Conservation (phyloP, 2,329 filamentous ascomycete genomes). For the Calonectria henricotiae region DNA sequence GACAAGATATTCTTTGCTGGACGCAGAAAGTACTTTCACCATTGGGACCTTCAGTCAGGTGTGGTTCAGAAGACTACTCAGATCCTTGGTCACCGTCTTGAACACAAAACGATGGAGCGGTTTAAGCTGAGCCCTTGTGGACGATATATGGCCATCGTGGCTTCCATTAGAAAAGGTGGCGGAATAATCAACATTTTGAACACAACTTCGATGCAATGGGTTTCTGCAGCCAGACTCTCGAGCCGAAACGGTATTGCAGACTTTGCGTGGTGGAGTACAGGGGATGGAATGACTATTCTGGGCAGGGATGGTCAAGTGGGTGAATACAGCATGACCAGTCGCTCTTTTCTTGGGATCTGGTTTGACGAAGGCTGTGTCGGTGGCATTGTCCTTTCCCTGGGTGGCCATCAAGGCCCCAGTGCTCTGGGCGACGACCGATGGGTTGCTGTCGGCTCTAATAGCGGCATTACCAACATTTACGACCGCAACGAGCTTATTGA, state of each 20-base stretch:
- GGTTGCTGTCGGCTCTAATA: constrained; percentile 89
- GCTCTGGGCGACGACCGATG: constrained; percentile 86
- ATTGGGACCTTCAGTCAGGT: constrained; percentile 90
- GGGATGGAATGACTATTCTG: constrained; percentile 85
- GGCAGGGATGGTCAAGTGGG: constrained; percentile 92
- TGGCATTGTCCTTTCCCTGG: constrained; percentile 86
- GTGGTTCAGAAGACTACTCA: constrained; percentile 86
- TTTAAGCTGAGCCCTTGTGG: constrained; percentile 93
- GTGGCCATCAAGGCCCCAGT: constrained; percentile 76
- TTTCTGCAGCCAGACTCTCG: constrained; percentile 86
- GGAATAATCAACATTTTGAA: constrained; percentile 90
- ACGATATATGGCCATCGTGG: constrained; percentile 86
- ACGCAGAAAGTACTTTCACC: constrained; percentile 91
- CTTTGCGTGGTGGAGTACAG: constrained; percentile 93
- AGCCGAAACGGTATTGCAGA: constrained; percentile 88
- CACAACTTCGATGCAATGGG: constrained; percentile 88
- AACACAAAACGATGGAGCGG: constrained; percentile 91
- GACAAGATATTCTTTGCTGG: constrained; percentile 91
- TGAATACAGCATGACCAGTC: constrained; percentile 84
- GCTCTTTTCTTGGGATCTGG: constrained; percentile 86
- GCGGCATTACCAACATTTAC: constrained; percentile 94
- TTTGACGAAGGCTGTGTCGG: constrained; percentile 91
- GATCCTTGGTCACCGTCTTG: constrained; percentile 82
- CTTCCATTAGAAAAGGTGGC: constrained; percentile 86
- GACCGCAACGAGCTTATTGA: constrained; percentile 80